Percentiles rank a stretch among this genome's conserved stretches.
These are phyloP conservation scores for Fragosphaeria purpurea DNA, from an alignment of 2,329 filamentous ascomycete species.

Conservation along the genomic window DNA sequence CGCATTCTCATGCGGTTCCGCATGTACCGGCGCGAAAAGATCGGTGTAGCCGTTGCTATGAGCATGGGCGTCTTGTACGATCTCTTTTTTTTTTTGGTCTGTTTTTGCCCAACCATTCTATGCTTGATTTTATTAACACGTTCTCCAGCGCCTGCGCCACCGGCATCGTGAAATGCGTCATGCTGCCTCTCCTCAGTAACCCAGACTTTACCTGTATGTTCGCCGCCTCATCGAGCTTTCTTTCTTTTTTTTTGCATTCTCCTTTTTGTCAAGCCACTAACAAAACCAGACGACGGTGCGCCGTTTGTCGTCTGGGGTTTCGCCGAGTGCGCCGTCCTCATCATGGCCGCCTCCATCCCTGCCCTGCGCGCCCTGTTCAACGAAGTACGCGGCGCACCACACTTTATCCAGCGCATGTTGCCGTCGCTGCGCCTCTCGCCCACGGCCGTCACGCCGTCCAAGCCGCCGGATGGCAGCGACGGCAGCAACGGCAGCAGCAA, in stretches of 20 bases:
- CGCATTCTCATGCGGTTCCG: slow-evolving; percentile 19
- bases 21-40: slow-evolving; percentile 20
- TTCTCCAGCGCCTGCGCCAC: slow-evolving; percentile 15
- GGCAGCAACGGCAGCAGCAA: not conserved
- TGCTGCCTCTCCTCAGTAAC: slow-evolving; percentile 10
- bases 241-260: too few relatives aligned
- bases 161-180: slow-evolving; percentile 17
- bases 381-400: slow-evolving; percentile 1
- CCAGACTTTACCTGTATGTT: slow-evolving; percentile 12
- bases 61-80: slow-evolving; percentile 22
- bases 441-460: not conserved
- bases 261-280: not conserved
- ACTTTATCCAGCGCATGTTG: slow-evolving; percentile 2
- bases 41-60: slow-evolving; percentile 22
- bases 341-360: slow-evolving; percentile 22
- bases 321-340: slow-evolving; percentile 21
- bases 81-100: not conserved
- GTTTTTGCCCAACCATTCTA: not conserved
- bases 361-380: slow-evolving; percentile 18
- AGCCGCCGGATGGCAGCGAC: not conserved
- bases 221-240: too few relatives aligned
- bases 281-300: not conserved
- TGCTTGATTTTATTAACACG: too few relatives aligned
- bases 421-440: slow-evolving; percentile 4
- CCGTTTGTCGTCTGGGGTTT: slow-evolving; percentile 16